Evolutionary conservation across 2,329 filamentous ascomycete species (phyloP).

Genomic region (Fusarium devonianum): DNA sequence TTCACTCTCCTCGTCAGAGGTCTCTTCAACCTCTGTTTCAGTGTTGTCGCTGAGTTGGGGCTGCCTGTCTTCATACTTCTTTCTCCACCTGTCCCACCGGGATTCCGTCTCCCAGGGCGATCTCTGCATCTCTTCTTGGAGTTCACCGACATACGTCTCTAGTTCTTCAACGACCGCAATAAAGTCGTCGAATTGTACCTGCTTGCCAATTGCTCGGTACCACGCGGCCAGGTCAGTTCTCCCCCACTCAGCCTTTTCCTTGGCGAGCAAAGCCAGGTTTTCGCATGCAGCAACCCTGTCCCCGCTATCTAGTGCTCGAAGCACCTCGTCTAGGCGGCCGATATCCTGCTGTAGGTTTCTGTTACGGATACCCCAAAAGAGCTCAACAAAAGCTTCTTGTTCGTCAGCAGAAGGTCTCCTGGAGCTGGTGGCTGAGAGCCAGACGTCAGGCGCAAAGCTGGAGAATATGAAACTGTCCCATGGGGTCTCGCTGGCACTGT

Average conservation of each 20-base stretch:
- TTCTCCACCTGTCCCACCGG: too few relatives aligned
- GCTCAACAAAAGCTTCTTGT: background rate
- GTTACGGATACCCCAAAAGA: background rate
- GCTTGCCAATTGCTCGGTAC: background rate
- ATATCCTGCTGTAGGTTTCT: background rate
- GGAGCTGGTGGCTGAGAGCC: too few relatives aligned
- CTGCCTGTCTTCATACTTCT: too few relatives aligned
- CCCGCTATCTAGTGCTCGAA: background rate
- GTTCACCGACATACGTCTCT: background rate
- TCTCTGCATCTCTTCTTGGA: background rate
- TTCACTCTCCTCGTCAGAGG: too few relatives aligned
- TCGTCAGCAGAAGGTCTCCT: background rate
- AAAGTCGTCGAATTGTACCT: background rate
- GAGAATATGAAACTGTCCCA: too few relatives aligned
- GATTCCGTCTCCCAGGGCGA: conserved; percentile 4
- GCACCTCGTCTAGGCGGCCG: background rate
- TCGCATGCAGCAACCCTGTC: background rate
- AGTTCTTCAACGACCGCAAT: background rate
- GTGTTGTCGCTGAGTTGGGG: too few relatives aligned
- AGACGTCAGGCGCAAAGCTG: too few relatives aligned
- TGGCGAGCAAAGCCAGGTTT: background rate
- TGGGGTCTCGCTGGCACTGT: too few relatives aligned
- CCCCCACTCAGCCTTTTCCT: background rate
- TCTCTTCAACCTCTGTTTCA: too few relatives aligned
- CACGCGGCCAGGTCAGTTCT: background rate